Evolutionary conservation across 2,329 filamentous ascomycete genomes (phyloP).

Genomic region (Aspergillus glaucus): DNA sequence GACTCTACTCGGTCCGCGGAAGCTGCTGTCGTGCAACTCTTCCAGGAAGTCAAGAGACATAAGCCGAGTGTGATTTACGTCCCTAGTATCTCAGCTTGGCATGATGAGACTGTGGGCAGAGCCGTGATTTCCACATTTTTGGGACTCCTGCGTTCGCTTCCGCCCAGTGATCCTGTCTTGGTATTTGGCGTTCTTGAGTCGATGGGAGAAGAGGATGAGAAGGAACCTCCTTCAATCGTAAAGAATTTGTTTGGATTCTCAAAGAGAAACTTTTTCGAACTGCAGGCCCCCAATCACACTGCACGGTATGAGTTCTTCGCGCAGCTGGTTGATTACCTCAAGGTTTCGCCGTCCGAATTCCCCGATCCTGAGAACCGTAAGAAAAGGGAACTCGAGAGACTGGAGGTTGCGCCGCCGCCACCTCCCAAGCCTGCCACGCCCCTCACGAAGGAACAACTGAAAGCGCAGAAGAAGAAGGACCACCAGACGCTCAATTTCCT

Average conservation of each 20-base stretch:
- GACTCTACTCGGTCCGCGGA: constrained; percentile 76
- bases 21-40: constrained; percentile 82
- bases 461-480: constrained; percentile 73
- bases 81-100: constrained; percentile 80
- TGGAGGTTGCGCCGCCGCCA: constrained; percentile 68
- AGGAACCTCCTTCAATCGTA: constrained; percentile 48
- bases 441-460: constrained; percentile 72
- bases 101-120: constrained; percentile 59
- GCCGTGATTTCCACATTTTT: constrained; percentile 71
- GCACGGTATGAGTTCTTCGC: constrained; percentile 74
- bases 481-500: constrained; percentile 76
- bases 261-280: constrained; percentile 65
- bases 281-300: constrained; percentile 58
- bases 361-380: constrained; percentile 82
- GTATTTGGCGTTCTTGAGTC: constrained; percentile 78
- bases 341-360: constrained; percentile 74
- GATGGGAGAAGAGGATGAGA: constrained; percentile 55
- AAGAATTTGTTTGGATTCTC: constrained; percentile 82
- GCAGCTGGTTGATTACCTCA: constrained; percentile 67
- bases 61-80: constrained; percentile 96
- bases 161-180: constrained; percentile 85
- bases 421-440: constrained; percentile 56
- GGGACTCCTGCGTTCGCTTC: constrained; percentile 71
- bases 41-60: constrained; percentile 86
- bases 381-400: constrained; percentile 70